A percentile compares a stretch with the other conserved stretches of the same genome.
These are phyloP conservation scores for Lachnellula arida DNA, from an alignment of 2,329 filamentous ascomycete species.

Conservation along the genomic window DNA sequence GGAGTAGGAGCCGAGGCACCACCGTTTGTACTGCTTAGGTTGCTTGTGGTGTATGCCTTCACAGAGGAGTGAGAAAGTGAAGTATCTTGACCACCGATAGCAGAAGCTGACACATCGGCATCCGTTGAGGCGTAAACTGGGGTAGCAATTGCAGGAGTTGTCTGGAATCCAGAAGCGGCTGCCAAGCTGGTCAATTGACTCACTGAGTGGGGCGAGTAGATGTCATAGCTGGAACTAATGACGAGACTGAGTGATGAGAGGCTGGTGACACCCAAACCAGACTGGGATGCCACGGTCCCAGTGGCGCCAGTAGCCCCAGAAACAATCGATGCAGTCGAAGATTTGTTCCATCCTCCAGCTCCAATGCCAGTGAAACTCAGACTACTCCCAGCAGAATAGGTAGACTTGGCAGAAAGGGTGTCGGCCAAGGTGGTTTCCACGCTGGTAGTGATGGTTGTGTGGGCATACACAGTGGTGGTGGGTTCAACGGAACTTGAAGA, in stretches of 20 bases:
- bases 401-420: slow-evolving; percentile 3
- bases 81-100: not conserved
- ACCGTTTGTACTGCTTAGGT: not conserved
- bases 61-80: not conserved
- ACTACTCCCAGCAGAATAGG: not conserved
- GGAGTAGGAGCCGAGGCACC: not conserved
- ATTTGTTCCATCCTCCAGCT: slow-evolving; percentile 22
- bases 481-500: not conserved
- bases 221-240: slow-evolving; percentile 10
- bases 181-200: slow-evolving; percentile 9
- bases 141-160: not conserved
- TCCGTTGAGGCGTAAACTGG: not conserved
- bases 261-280: slow-evolving; percentile 1
- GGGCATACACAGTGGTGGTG: slow-evolving; percentile 13
- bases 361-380: slow-evolving; percentile 10
- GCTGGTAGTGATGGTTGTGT: slow-evolving; percentile 9
- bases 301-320: not conserved
- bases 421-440: slow-evolving; percentile 14
- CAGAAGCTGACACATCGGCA: not conserved
- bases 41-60: not conserved
- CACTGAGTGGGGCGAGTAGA: slow-evolving; percentile 6
- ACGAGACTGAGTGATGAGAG: not conserved
- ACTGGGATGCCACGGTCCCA: slow-evolving; percentile 2
- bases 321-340: slow-evolving; percentile 3
- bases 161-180: slow-evolving; percentile 10